These are phyloP conservation scores for Penicillium italicum DNA, from an alignment of 2,329 filamentous ascomycete genomes.

Conservation along the genomic window DNA sequence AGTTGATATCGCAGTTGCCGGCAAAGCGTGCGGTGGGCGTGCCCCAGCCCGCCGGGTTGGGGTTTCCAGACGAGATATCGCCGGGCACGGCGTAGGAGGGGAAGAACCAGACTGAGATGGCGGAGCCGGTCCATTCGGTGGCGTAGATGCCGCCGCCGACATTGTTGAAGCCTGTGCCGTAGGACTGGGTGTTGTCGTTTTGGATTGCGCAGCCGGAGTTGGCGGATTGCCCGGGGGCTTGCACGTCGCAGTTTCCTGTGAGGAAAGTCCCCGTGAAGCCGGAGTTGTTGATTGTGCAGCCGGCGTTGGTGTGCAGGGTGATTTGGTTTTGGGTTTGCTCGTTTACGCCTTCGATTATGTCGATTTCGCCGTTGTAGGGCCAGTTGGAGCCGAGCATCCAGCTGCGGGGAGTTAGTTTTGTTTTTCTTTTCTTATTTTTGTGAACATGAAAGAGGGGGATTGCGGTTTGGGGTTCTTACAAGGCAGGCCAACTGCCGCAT, in stretches of 20 bases:
- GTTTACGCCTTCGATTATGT: slow-evolving; percentile 77
- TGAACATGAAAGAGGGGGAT: not conserved
- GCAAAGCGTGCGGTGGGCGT: slow-evolving; percentile 65
- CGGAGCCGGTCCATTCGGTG: slow-evolving; percentile 68
- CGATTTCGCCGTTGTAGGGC: slow-evolving; percentile 70
- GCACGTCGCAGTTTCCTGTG: slow-evolving; percentile 57
- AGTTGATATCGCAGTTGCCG: slow-evolving; percentile 66
- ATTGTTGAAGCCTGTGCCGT: slow-evolving; percentile 68
- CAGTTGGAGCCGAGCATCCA: slow-evolving; percentile 64
- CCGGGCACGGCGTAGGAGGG: slow-evolving; percentile 61
- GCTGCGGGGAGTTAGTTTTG: slow-evolving; percentile 10
- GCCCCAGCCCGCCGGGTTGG: slow-evolving; percentile 67
- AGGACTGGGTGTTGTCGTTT: slow-evolving; percentile 51
- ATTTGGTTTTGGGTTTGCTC: slow-evolving; percentile 56
- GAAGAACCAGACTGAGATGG: slow-evolving; percentile 82
- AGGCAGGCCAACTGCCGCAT: slow-evolving; percentile 70
- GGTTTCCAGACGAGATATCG: slow-evolving; percentile 58
- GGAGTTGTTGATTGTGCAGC: slow-evolving; percentile 55
- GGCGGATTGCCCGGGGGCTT: slow-evolving; percentile 40
- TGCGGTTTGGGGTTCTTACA: slow-evolving; percentile 42
- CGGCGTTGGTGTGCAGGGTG: slow-evolving; percentile 63
- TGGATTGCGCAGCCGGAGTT: slow-evolving; percentile 59
- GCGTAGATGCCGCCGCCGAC: slow-evolving; percentile 68
- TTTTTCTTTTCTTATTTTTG: not conserved
- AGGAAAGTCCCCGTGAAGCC: slow-evolving; percentile 49